phyloP scores from a whole-genome alignment of 2,329 filamentous ascomycete genomes.

The Microcera coccophila region DNA sequence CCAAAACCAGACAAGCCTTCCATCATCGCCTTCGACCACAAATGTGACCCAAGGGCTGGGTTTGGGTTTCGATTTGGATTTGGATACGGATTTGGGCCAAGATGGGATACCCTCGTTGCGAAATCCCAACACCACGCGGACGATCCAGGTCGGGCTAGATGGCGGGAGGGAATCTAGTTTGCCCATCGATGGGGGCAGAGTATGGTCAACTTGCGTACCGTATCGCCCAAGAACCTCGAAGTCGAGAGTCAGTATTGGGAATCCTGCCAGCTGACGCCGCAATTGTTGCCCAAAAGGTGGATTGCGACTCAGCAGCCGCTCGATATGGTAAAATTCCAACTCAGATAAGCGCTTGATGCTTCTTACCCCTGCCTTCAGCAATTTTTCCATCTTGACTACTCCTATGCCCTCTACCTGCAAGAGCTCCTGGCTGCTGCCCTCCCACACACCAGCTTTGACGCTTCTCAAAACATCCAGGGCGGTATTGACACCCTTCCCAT shows the following conservation, averaged over 20 bases:
- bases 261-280: constrained; percentile 60
- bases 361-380: constrained; percentile 66
- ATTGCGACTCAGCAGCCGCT: constrained; percentile 71
- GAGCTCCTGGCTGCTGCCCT: constrained; percentile 74
- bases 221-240: constrained; percentile 31
- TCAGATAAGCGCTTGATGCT: constrained; percentile 66
- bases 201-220: neutral
- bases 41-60: constrained; percentile 68
- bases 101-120: constrained; percentile 58
- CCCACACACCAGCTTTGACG: constrained; percentile 73
- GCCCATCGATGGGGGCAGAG: neutral
- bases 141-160: constrained; percentile 29
- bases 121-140: constrained; percentile 67
- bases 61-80: too few species aligned
- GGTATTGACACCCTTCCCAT: constrained; percentile 63
- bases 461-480: constrained; percentile 76
- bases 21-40: constrained; percentile 57
- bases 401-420: constrained; percentile 80
- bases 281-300: constrained; percentile 77
- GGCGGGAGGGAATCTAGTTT: neutral
- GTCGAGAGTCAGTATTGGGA: constrained; percentile 56
- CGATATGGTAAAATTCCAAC: constrained; percentile 68
- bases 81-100: constrained; percentile 64
- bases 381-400: constrained; percentile 66
- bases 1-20: constrained; percentile 63